Conservation (phyloP, 78 protist species). For the slime mould (Dictyostelium discoideum) region dicty_2.7 NC_007090.3:364001-364500, state of each 20-base stretch:
- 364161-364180: background rate
- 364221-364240: background rate
- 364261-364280: constrained; percentile 12
- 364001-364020: background rate
- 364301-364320: constrained; percentile 48
- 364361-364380: constrained; percentile 70
- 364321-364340: constrained; percentile 51
- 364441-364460: constrained; percentile 44
- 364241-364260: constrained; percentile 68
- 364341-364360: constrained; percentile 59
- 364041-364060: background rate
- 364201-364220: background rate
- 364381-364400: constrained; percentile 63
- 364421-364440: constrained; percentile 41
- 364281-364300: background rate
- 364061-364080: background rate
- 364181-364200: background rate
- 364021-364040: background rate
- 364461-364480: constrained; percentile 48
- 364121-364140: background rate
- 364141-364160: background rate
- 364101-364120: background rate
- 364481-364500: constrained; percentile 15
- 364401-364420: constrained; percentile 42
- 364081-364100: background rate